phyloP scores from a whole-genome alignment of 495 filamentous ascomycete genomes.

The Copromyces sp. region DNA sequence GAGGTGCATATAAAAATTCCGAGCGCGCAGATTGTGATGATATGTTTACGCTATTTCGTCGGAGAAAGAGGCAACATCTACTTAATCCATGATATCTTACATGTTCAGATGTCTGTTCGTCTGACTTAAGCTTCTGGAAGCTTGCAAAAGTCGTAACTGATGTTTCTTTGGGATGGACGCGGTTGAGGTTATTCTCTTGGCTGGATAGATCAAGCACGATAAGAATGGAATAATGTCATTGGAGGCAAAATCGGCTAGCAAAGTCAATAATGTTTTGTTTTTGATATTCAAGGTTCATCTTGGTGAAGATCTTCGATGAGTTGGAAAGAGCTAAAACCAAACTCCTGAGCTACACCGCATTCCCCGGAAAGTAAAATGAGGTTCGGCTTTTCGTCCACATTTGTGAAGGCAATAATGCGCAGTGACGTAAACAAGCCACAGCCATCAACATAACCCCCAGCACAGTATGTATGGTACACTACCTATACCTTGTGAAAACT shows the following conservation, averaged over 20 bases:
- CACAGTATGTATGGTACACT: background rate
- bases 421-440: background rate
- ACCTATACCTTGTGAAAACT: background rate
- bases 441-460: background rate
- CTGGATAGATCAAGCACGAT: background rate
- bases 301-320: background rate
- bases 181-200: background rate
- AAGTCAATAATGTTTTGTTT: background rate
- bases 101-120: background rate
- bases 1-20: background rate
- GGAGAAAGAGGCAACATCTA: background rate
- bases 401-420: background rate
- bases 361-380: background rate
- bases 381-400: background rate
- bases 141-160: background rate
- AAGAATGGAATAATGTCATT: background rate
- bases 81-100: background rate
- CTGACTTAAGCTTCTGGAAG: background rate
- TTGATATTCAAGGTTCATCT: background rate
- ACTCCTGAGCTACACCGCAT: background rate
- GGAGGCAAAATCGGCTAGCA: background rate
- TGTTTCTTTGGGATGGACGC: background rate
- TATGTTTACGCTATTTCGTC: background rate
- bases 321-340: background rate
- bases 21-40: background rate